Base-by-base conservation (phyloP, 192 early-diverging fungal genomes). In the Coemansia erecta region DNA sequence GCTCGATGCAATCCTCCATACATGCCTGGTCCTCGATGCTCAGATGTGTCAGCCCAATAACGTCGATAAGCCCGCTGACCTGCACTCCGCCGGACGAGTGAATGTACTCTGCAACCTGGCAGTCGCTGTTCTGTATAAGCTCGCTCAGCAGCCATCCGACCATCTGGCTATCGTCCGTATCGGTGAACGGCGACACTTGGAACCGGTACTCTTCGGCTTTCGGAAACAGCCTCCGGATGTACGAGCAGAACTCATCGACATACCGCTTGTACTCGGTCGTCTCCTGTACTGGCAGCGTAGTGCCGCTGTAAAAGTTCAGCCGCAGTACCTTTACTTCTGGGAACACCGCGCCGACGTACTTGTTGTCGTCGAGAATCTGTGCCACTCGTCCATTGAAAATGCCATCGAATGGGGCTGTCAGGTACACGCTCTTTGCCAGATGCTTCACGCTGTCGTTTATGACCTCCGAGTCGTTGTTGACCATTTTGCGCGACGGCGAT, bases 111-210 rank as follows among this genome's bases (percentile, higher is more conserved):
- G 58, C 58, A 9, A 58, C 54, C 7, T 24, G 52, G 46, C 56
- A 54, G 24, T 44, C 24, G 9, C 42, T n/a, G 53, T 7, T 49
- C 7, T 28, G 17, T 13, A 69, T 46, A 6, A 77, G 19, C 3
- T 60, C 46, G 14, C 49, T 33, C 11, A 77, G 56, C 11, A 77
- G 37, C 9, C 42, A n/a, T n/a, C 68, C 73, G 12, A 77, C 68
- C 73, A 77, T 77, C 15, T 52, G n/a, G 73, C 63, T 77, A 47
- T 77, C 73, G 52, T 77, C 67, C 11, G 73, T 62, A 18, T 70
- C 68, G 7, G 73, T 67, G 47, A 70, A 77, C 53, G 61, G 52
- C 23, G 67, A 70, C 1, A 77, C 61, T 43, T 63, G 60, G 56
- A 77, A 64, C 26, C 66, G 59, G 58, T 67, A 77, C 19, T 67